These are phyloP conservation scores for Pythium plurisporium DNA, from an alignment of 352 stramenopile genomes.

Conservation along the genomic window DNA sequence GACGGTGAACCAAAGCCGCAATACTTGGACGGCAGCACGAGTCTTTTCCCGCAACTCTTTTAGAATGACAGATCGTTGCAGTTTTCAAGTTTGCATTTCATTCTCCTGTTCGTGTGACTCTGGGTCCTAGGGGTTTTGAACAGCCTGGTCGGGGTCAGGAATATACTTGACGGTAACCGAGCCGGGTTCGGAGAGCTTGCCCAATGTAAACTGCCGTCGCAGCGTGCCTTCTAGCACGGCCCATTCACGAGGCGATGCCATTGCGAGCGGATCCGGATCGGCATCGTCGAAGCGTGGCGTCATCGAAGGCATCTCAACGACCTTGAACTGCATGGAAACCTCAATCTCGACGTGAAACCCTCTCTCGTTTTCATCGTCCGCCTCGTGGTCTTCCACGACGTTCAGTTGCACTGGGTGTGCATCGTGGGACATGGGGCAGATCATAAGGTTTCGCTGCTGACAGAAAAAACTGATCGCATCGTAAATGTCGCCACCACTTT, in stretches of 20 bases:
- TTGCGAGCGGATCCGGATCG: not conserved
- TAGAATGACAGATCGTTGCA: conserved; percentile 22
- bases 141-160: conserved; percentile 10
- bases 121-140: no score
- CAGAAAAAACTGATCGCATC: conserved; percentile 75
- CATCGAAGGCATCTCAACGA: conserved; percentile 33
- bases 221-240: conserved; percentile 55
- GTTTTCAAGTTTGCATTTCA: not conserved
- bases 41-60: conserved; percentile 67
- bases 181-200: conserved; percentile 43
- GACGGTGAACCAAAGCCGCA: conserved; percentile 47
- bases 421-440: conserved; percentile 67
- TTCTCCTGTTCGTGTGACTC: no score
- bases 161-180: conserved; percentile 43
- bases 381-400: conserved; percentile 21
- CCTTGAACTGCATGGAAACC: conserved; percentile 73
- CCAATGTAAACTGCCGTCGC: conserved; percentile 50
- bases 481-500: conserved; percentile 80
- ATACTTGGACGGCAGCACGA: conserved; percentile 75
- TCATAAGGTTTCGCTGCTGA: conserved; percentile 47
- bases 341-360: conserved; percentile 54
- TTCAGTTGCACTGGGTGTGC: conserved; percentile 54
- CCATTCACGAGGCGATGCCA: conserved; percentile 33
- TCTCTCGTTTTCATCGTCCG: not conserved
- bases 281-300: not conserved